Percentiles rank a stretch among this genome's conserved stretches.
These are phyloP conservation scores for Typha latifolia DNA, from an alignment of 176 grass and related monocot genomes.

Conservation along the genomic window DNA sequence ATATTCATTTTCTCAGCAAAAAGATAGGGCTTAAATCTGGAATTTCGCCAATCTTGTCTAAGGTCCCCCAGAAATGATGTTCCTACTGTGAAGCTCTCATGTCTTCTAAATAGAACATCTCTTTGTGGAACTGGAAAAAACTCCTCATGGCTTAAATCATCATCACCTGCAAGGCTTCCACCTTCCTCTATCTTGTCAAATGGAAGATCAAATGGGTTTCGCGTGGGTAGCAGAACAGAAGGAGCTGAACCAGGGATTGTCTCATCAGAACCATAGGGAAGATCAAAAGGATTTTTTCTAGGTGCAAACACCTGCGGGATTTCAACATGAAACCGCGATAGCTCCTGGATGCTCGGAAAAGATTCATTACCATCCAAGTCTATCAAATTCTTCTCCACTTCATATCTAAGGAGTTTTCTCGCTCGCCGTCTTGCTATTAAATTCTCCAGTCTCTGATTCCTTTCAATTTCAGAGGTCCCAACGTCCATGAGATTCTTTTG, in stretches of 20 bases:
- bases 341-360: slow-evolving; percentile 22
- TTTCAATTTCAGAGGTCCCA: slow-evolving; percentile 39
- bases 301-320: slow-evolving; percentile 28
- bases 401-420: slow-evolving; percentile 19
- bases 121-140: slow-evolving; percentile 15
- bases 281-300: slow-evolving; percentile 37
- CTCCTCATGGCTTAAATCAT: slow-evolving; percentile 16
- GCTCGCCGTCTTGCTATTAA: slow-evolving; percentile 37
- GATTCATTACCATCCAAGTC: slow-evolving; percentile 36
- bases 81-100: slow-evolving; percentile 44
- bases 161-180: slow-evolving; percentile 12
- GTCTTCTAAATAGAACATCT: slow-evolving; percentile 26
- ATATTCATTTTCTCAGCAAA: slow-evolving; percentile 21
- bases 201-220: slow-evolving; percentile 34
- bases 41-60: neutral
- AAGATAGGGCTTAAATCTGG: slow-evolving; percentile 40
- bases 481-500: slow-evolving; percentile 46
- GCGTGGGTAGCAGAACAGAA: slow-evolving; percentile 25
- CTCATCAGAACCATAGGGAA: slow-evolving; percentile 48
- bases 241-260: slow-evolving; percentile 47
- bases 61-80: slow-evolving; percentile 17
- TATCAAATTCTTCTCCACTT: slow-evolving; percentile 27
- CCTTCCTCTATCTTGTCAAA: slow-evolving; percentile 19
- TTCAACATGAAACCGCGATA: slow-evolving; percentile 31
- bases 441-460: slow-evolving; percentile 44